Evolutionary conservation across 179 eudicot species (phyloP), one percentile per base, ranked within the genome.

Genomic region (Sideroxylon spinosum): DNA sequence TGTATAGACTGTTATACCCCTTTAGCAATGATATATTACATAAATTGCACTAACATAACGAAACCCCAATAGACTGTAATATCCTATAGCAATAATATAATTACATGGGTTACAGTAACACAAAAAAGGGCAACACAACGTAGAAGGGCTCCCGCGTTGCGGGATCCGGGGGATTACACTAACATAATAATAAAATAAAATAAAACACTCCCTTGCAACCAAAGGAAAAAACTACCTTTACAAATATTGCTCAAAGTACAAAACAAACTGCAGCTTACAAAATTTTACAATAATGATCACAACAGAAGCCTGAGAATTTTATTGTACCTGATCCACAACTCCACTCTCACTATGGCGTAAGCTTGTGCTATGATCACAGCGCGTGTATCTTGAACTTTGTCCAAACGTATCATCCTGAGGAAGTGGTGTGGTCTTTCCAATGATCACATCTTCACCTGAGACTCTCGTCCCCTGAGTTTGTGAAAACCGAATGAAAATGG

Each of bases 281-380:
- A 63, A 26, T 22, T 63, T 1, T 63, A 13, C 32, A 25, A 29
- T 48, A 65, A 10, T 12, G 63, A 59, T 59, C 17, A 59, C 17
- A 59, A 59, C 16, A 1, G 23, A 23, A 59, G 23, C 25, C 63
- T 59, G 19, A 14, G 63, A 59, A 7, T n/a, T 59, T 1, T n/a
- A 19, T 16, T 59, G 56, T 52, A 52, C 96, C 91, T 91, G 97
- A 82, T 94, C 98, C 65, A 94, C 98, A 67, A 91, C 91, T 10
- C 98, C 98, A 17, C 85, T 91, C 85, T 94, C 98, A 83, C 98
- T 92, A 78, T 94, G 97, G 32, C 97, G 95, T 62, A 94, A 83
- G 85, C 93, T 88, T 25, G 95, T 94, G 86, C 98, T 94, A 81
- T 94, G 98, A 78, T 94, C 98, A 68, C 90, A 87, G 16, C 89